Evolutionary conservation across 176 grass and related monocot species (phyloP), one percentile per base, ranked within the genome.

Genomic region (Zizania latifolia): DNA sequence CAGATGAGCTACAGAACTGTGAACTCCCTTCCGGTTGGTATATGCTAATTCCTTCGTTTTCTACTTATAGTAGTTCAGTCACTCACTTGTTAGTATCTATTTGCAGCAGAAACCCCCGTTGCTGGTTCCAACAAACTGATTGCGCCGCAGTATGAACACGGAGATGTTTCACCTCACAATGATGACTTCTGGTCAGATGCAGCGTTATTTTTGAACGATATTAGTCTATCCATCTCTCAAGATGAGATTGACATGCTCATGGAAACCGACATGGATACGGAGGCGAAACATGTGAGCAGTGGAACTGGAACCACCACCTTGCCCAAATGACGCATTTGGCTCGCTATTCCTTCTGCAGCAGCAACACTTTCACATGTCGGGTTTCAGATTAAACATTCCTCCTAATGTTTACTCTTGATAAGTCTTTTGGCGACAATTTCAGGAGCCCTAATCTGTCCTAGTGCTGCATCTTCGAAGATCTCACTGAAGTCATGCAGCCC

Each of bases 341-440:
- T 70, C 68, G 8, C 4, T 61, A 9, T 55, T 78, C 71, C 29
- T 80, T 54, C 5, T 80, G 92, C 78, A 84, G 68, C 50, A 84
- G 73, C 63, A 87, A 86, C 79, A 66, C 85, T 89, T 59, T 78
- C 64, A 66, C 71, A 92, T 84, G 59, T 62, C 63, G 38, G 41
- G 70, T 62, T 65, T 60, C 72, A 86, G 55, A 54, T 56, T 72
- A 77, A 71, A 50, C 84, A 23, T 45, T 66, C 1, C 10, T 51
- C 17, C 8, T 6, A 21, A 21, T 51, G 3, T 39, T 40, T 14
- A 43, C 40, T 41, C 54, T n/a, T 81, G 38, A 14, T 65, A 2
- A 33, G 37, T 16, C 60, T 53, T 61, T 5, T 70, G 72, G 36
- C 17, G 40, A 70, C 17, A 40, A 53, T 77, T 28, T 45, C 8